Percentiles rank a stretch among this genome's conserved stretches.
Evolutionary conservation across 495 filamentous ascomycete genomes (phyloP).

Genomic region (Peziza echinospora): DNA sequence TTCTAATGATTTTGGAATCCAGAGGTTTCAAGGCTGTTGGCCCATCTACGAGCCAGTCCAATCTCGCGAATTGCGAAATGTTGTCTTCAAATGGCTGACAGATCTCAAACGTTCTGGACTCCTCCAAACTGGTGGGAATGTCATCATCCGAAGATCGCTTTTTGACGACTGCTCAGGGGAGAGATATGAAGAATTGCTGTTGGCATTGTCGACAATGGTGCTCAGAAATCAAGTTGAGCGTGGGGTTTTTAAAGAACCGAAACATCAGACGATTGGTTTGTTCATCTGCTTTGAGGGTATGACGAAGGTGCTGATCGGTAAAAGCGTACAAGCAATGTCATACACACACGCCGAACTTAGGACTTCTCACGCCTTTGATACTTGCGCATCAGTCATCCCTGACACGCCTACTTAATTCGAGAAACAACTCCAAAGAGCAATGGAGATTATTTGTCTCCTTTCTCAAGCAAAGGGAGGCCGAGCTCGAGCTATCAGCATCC

Average conservation of each 20-base stretch:
- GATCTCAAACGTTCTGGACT: conserved; percentile 14
- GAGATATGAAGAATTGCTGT: conserved; percentile 17
- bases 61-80: conserved; percentile 16
- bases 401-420: conserved; percentile 6
- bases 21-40: conserved; percentile 16
- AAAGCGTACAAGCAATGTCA: conserved; percentile 14
- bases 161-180: conserved; percentile 19
- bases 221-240: conserved; percentile 14
- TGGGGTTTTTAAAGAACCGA: conserved; percentile 6
- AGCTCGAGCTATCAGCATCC: conserved; percentile 1
- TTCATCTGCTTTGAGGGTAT: neutral
- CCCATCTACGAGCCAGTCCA: conserved; percentile 18
- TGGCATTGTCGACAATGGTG: conserved; percentile 16
- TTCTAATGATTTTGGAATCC: no score
- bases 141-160: conserved; percentile 13
- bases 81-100: conserved; percentile 19
- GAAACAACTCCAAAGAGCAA: conserved; percentile 14
- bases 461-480: conserved; percentile 10
- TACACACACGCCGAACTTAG: conserved; percentile 5
- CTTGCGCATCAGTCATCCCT: conserved; percentile 9
- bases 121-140: conserved; percentile 9
- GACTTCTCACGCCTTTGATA: conserved; percentile 6
- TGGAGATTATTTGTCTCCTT: conserved; percentile 14
- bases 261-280: conserved; percentile 11
- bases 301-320: neutral